Conservation (phyloP, 164 flowering plant genomes). For the Cinnamomum chago region DNA sequence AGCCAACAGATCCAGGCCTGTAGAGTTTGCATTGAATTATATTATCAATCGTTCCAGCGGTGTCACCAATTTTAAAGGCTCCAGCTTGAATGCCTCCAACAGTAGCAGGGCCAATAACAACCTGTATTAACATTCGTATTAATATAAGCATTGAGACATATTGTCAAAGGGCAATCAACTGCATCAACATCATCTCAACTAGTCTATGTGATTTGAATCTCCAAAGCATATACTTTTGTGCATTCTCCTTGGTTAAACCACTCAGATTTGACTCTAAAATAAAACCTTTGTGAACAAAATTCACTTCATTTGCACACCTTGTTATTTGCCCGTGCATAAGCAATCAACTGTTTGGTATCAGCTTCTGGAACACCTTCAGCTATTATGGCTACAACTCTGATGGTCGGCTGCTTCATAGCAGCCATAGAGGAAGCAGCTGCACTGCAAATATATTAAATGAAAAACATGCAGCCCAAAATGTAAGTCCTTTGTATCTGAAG, state of each 20-base stretch:
- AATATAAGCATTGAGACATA: background rate
- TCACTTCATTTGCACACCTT: conserved; percentile 43
- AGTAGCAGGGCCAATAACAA: conserved; percentile 97
- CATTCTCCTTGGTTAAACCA: background rate
- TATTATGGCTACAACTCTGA: conserved; percentile 90
- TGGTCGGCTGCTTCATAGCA: conserved; percentile 94
- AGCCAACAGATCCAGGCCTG: conserved; percentile 99
- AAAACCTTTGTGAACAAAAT: background rate
- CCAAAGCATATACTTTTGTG: background rate
- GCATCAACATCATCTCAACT: conserved; percentile 4
- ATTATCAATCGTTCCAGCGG: conserved; percentile 94
- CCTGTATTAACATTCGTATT: conserved; percentile 39
- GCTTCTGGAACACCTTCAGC: conserved; percentile 99
- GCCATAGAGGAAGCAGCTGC: conserved; percentile 94
- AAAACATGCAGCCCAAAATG: background rate
- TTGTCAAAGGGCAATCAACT: background rate
- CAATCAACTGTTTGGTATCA: conserved; percentile 92
- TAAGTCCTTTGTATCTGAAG: background rate
- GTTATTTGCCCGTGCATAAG: conserved; percentile 86
- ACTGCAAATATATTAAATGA: conserved; percentile 39
- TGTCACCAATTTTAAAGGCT: conserved; percentile 93
- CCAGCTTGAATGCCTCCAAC: conserved; percentile 97
- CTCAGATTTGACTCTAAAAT: too few species aligned
- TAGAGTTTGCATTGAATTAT: conserved; percentile 92
- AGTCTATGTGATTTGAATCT: background rate